A percentile compares a stretch with the other conserved stretches of the same genome.
phyloP scores from a whole-genome alignment of 1,284 basidiomycete species.

The Sporisorium graminicola region DNA sequence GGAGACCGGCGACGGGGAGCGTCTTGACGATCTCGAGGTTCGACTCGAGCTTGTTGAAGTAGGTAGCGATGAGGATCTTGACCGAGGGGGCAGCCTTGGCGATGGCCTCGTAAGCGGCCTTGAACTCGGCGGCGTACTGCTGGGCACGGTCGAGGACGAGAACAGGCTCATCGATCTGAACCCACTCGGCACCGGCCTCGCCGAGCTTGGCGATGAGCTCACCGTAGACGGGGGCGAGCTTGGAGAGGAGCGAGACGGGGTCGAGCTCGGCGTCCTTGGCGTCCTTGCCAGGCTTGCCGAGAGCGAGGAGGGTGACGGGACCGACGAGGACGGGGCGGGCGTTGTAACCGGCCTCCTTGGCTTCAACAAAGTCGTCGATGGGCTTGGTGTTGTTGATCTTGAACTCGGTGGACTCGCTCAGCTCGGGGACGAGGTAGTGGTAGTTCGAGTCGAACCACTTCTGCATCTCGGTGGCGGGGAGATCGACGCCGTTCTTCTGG shows the following conservation, averaged over 20 bases:
- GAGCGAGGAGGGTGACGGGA: constrained; percentile 92
- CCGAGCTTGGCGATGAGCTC: constrained; percentile 92
- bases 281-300: constrained; percentile 91
- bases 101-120: constrained; percentile 84
- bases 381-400: constrained; percentile 93
- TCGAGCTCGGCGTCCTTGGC: constrained; percentile 84
- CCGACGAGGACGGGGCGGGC: constrained; percentile 97
- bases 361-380: constrained; percentile 94
- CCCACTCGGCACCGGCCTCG: constrained; percentile 89
- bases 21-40: constrained; percentile 91
- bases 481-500: constrained; percentile 90
- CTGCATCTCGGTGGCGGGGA: constrained; percentile 99
- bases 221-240: constrained; percentile 92
- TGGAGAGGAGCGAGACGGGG: constrained; percentile 88
- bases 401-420: constrained; percentile 91
- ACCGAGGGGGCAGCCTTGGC: constrained; percentile 79
- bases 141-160: constrained; percentile 91
- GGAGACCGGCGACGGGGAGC: constrained; percentile 92
- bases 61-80: constrained; percentile 93
- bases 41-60: constrained; percentile 92
- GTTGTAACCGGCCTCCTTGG: constrained; percentile 86
- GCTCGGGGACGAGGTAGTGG: constrained; percentile 98
- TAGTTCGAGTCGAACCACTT: constrained; percentile 99
- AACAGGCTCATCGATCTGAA: constrained; percentile 97
- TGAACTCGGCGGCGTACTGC: constrained; percentile 84